Evolutionary conservation across 2,329 filamentous ascomycete species (phyloP).

Genomic region (Ceratocystis cubensis): DNA sequence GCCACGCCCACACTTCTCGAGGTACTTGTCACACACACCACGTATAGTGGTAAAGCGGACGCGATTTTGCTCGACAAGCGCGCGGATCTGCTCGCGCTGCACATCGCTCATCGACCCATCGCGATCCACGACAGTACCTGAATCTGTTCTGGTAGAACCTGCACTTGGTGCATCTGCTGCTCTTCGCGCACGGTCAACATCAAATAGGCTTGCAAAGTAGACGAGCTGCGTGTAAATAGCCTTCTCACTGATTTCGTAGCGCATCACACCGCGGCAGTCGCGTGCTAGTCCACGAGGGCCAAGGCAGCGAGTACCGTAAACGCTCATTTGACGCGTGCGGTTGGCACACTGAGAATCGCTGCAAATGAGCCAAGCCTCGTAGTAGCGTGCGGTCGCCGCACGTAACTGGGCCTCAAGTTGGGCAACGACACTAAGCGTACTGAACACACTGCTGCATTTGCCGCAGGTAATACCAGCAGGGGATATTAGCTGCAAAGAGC

Average conservation of each 20-base stretch:
- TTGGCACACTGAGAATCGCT: constrained; percentile 78
- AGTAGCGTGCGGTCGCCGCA: constrained; percentile 67
- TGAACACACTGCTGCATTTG: constrained; percentile 51
- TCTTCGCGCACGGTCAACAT: constrained; percentile 66
- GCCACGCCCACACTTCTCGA: constrained; percentile 79
- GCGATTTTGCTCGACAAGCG: constrained; percentile 71
- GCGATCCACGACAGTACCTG: constrained; percentile 17
- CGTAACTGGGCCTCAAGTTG: constrained; percentile 82
- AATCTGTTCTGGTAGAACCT: constrained; percentile 23
- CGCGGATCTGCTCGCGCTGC: constrained; percentile 52
- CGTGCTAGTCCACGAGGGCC: constrained; percentile 74
- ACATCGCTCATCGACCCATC: constrained; percentile 31
- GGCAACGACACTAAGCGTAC: constrained; percentile 63
- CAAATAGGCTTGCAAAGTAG: constrained; percentile 74
- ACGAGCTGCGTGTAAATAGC: constrained; percentile 89
- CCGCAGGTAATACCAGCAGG: constrained; percentile 65
- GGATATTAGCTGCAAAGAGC: constrained; percentile 47
- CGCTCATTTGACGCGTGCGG: constrained; percentile 80
- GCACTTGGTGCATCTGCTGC: constrained; percentile 35
- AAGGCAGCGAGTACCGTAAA: constrained; percentile 81
- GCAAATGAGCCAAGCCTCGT: constrained; percentile 83
- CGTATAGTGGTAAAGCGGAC: constrained; percentile 63
- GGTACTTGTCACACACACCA: constrained; percentile 65
- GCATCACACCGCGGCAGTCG: constrained; percentile 78
- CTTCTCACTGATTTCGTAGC: constrained; percentile 77